A percentile compares a stretch with the other conserved stretches of the same genome.
phyloP scores from a whole-genome alignment of 1,284 basidiomycete genomes.

The Trichosporon sp. region DNA sequence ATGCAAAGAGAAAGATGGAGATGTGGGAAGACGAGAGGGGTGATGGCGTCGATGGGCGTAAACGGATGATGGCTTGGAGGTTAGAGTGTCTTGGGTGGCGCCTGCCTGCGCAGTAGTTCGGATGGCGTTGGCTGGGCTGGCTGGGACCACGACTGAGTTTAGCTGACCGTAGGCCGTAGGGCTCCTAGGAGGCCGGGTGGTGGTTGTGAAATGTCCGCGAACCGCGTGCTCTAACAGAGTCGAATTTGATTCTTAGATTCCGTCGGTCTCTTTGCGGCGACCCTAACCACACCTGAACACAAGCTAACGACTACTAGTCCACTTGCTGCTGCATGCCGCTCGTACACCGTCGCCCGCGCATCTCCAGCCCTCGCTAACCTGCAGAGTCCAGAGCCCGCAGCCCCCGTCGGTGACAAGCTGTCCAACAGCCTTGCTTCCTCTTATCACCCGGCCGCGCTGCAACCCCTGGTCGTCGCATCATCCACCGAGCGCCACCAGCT shows the following conservation, averaged over 20 bases:
- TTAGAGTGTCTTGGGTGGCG: background rate
- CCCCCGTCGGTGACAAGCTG: background rate
- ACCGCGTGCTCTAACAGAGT: background rate
- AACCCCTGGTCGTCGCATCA: background rate
- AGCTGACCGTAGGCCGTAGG: background rate
- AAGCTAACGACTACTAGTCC: too few relatives aligned
- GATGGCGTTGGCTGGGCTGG: background rate
- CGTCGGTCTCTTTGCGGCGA: background rate
- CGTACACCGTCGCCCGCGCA: background rate
- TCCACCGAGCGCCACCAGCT: background rate
- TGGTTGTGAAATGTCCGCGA: background rate
- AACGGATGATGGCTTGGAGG: background rate
- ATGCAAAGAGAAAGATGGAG: background rate
- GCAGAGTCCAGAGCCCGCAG: background rate
- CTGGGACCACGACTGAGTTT: too few relatives aligned
- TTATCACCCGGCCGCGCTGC: background rate
- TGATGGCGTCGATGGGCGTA: background rate
- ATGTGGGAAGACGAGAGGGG: background rate
- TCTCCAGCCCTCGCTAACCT: too few relatives aligned
- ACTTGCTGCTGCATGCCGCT: too few relatives aligned
- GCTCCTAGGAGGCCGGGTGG: background rate
- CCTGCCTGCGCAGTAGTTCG: background rate
- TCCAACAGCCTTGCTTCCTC: background rate
- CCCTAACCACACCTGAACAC: too few relatives aligned
- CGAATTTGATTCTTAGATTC: background rate